phyloP scores from a whole-genome alignment of 2,329 filamentous ascomycete genomes.

The Stemphylium beticola region DNA sequence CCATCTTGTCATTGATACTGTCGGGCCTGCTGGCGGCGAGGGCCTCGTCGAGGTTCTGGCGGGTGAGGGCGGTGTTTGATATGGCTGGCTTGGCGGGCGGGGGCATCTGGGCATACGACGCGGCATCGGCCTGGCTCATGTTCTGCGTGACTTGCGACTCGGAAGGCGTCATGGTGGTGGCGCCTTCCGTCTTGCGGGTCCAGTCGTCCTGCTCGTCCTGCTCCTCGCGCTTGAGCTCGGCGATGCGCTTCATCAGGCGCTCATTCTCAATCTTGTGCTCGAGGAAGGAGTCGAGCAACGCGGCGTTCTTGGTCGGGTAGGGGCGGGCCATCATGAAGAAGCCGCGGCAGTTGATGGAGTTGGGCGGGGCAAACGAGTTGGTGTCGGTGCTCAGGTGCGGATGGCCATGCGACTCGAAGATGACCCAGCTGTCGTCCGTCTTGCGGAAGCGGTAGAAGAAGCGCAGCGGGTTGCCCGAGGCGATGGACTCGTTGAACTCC shows the following conservation, averaged over 20 bases:
- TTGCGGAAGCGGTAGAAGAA: conserved; percentile 86
- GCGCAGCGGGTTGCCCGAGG: conserved; percentile 76
- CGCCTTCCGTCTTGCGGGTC: conserved; percentile 61
- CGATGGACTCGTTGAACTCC: conserved; percentile 88
- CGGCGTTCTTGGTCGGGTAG: conserved; percentile 87
- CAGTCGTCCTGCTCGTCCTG: conserved; percentile 76
- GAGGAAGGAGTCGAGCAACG: conserved; percentile 86
- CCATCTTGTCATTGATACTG: conserved; percentile 84
- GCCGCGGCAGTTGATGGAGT: conserved; percentile 73
- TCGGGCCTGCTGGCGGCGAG: conserved; percentile 71
- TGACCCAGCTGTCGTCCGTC: conserved; percentile 73
- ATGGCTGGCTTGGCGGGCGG: conserved; percentile 68
- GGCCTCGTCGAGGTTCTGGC: conserved; percentile 79
- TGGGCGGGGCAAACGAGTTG: conserved; percentile 67
- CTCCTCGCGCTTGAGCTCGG: conserved; percentile 84
- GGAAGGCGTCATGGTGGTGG: conserved; percentile 50
- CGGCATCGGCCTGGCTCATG: conserved; percentile 44
- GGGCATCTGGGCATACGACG: conserved; percentile 63
- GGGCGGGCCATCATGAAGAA: conserved; percentile 93
- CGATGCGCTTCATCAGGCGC: conserved; percentile 80
- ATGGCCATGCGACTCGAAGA: conserved; percentile 93
- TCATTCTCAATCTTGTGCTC: conserved; percentile 98
- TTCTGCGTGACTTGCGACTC: conserved; percentile 49
- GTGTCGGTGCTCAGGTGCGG: conserved; percentile 80
- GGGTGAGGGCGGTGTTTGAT: conserved; percentile 73